Evolutionary conservation across 331 rosid genomes (phyloP).

Genomic region (Stylosanthes scabra): DNA sequence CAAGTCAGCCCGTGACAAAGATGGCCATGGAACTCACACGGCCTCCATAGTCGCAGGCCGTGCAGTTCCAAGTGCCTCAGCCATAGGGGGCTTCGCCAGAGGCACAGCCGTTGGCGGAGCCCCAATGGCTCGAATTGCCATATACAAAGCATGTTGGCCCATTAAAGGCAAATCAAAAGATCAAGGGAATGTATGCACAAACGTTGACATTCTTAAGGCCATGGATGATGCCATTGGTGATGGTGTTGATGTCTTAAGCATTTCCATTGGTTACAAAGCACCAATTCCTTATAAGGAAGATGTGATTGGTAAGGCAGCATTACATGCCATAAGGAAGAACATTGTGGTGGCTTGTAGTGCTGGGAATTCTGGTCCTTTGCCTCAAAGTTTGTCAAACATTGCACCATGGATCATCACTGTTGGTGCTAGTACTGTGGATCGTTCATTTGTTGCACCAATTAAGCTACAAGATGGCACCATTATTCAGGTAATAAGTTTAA

Average conservation of each 20-base stretch:
- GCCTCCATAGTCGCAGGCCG: slow-evolving; percentile 84
- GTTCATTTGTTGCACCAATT: slow-evolving; percentile 67
- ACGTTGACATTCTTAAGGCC: slow-evolving; percentile 84
- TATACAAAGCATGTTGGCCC: slow-evolving; percentile 97
- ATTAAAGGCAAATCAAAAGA: slow-evolving; percentile 60
- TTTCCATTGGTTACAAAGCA: slow-evolving; percentile 61
- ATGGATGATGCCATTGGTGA: slow-evolving; percentile 91
- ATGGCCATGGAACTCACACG: slow-evolving; percentile 95
- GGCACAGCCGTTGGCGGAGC: slow-evolving; percentile 90
- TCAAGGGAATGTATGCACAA: slow-evolving; percentile 67
- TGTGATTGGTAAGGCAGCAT: slow-evolving; percentile 66
- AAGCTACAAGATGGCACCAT: slow-evolving; percentile 55
- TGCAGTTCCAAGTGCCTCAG: slow-evolving; percentile 46
- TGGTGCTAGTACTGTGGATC: slow-evolving; percentile 85
- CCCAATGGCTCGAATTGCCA: slow-evolving; percentile 74
- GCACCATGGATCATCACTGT: slow-evolving; percentile 96
- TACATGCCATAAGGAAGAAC: slow-evolving; percentile 70
- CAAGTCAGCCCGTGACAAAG: slow-evolving; percentile 83
- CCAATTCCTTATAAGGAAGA: slow-evolving; percentile 51
- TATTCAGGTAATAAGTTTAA: slow-evolving; percentile 58
- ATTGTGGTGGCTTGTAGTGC: slow-evolving; percentile 91
- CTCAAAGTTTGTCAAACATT: slow-evolving; percentile 62
- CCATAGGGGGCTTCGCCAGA: slow-evolving; percentile 72
- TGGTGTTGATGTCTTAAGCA: slow-evolving; percentile 76
- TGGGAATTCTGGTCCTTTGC: slow-evolving; percentile 77